phyloP scores from a whole-genome alignment of 345 rosid species.

The Hirschfeldia incana region DNA sequence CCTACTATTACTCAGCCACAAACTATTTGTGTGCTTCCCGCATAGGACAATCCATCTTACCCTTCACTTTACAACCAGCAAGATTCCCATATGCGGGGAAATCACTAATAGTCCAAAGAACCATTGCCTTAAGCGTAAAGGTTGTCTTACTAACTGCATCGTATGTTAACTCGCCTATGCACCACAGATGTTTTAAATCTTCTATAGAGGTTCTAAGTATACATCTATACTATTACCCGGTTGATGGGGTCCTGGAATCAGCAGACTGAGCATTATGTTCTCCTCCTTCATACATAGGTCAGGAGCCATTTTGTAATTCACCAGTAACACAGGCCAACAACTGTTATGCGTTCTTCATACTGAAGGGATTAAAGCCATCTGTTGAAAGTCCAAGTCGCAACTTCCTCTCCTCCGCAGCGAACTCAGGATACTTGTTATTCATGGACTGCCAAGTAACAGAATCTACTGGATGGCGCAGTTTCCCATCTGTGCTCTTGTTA shows the following conservation, averaged over 20 bases:
- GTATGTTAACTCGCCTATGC: neutral
- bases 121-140: too few relatives aligned
- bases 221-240: neutral
- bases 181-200: neutral
- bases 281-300: too few relatives aligned
- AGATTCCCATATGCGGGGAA: neutral
- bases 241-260: neutral
- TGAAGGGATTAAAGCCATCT: neutral
- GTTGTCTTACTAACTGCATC: neutral
- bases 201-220: neutral
- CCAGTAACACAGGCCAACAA: neutral
- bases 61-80: too few relatives aligned
- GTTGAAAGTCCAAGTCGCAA: neutral
- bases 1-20: too few relatives aligned
- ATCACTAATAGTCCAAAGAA: neutral
- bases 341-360: neutral
- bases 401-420: neutral
- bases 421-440: neutral
- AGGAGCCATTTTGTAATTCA: too few relatives aligned
- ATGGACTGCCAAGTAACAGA: neutral
- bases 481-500: neutral
- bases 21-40: too few relatives aligned
- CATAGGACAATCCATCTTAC: too few relatives aligned
- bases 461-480: neutral
- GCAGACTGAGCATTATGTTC: neutral